A percentile compares a stretch with the other conserved stretches of the same genome.
Evolutionary conservation across 345 rosid genomes (phyloP).

Genomic region (Eucalyptus marginata): DNA sequence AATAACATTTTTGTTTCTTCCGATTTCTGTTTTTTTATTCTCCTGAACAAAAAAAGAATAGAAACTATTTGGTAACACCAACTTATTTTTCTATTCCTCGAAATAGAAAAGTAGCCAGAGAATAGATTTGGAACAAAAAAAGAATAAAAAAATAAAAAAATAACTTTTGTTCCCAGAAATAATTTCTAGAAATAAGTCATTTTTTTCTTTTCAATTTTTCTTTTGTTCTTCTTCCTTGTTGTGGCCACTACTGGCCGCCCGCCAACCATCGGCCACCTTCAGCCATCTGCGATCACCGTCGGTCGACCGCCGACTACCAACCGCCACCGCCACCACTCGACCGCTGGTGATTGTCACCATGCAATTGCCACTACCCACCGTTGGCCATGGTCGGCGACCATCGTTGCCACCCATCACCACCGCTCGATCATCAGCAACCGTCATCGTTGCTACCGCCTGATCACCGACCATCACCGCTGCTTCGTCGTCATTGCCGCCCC

Average conservation of each 20-base stretch:
- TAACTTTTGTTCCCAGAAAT: no score
- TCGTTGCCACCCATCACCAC: accelerated
- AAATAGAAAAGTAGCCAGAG: no score
- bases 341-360: accelerated
- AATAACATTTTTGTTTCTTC: accelerated
- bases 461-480: no score
- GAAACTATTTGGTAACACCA: no score
- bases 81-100: no score
- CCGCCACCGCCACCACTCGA: accelerated
- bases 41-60: no score
- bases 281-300: accelerated
- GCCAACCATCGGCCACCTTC: accelerated
- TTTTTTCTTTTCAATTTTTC: no score
- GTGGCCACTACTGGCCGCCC: accelerated
- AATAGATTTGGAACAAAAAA: no score
- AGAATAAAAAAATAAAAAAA: no score
- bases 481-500: no score
- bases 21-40: accelerated
- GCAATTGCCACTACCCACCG: no score
- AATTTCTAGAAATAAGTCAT: no score
- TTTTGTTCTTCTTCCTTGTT: accelerated
- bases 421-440: accelerated
- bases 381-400: accelerated
- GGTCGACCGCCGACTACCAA: accelerated
- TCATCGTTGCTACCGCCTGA: accelerated